A percentile compares a stretch with the other conserved stretches of the same genome.
Evolutionary conservation across 1,284 basidiomycete genomes (phyloP).

Genomic region (Polyporus tsugae): DNA sequence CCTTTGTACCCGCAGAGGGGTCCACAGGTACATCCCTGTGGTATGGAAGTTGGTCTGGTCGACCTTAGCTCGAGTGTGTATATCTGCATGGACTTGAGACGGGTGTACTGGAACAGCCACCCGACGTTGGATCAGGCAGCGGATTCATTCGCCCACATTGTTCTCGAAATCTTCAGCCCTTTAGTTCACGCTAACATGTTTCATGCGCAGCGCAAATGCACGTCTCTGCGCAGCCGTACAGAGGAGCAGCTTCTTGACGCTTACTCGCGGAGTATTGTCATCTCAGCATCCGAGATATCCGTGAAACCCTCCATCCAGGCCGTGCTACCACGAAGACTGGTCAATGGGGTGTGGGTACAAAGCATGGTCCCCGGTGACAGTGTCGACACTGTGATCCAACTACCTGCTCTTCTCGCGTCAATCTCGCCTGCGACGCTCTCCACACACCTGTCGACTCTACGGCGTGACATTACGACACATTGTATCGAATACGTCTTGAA

Average conservation of each 20-base stretch:
- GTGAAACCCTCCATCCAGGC: slow-evolving; percentile 66
- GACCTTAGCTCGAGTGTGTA: too few relatives aligned
- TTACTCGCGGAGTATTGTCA: slow-evolving; percentile 62
- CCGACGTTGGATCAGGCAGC: too few relatives aligned
- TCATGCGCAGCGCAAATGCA: slow-evolving; percentile 56
- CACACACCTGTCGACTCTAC: slow-evolving; percentile 63
- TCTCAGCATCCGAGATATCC: slow-evolving; percentile 57
- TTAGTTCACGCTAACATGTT: slow-evolving; percentile 22
- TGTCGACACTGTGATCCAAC: slow-evolving; percentile 58
- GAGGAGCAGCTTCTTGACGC: slow-evolving; percentile 79
- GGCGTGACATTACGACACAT: slow-evolving; percentile 67
- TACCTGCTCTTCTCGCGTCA: slow-evolving; percentile 66
- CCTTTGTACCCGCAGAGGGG: too few relatives aligned
- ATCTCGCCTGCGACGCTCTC: slow-evolving; percentile 63
- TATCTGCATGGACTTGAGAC: too few relatives aligned
- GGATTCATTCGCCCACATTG: background rate
- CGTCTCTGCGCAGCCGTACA: slow-evolving; percentile 61
- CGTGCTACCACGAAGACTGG: slow-evolving; percentile 39
- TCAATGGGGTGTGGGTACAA: slow-evolving; percentile 3
- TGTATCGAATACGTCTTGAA: slow-evolving; percentile 67
- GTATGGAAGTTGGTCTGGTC: too few relatives aligned
- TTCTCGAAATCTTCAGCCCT: background rate
- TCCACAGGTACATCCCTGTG: too few relatives aligned
- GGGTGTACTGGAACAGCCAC: too few relatives aligned
- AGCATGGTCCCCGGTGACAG: slow-evolving; percentile 54